A percentile compares a stretch with the other conserved stretches of the same genome.
Evolutionary conservation across 768 basidiomycete species (phyloP).

Genomic region (Kwoniella europaea): DNA sequence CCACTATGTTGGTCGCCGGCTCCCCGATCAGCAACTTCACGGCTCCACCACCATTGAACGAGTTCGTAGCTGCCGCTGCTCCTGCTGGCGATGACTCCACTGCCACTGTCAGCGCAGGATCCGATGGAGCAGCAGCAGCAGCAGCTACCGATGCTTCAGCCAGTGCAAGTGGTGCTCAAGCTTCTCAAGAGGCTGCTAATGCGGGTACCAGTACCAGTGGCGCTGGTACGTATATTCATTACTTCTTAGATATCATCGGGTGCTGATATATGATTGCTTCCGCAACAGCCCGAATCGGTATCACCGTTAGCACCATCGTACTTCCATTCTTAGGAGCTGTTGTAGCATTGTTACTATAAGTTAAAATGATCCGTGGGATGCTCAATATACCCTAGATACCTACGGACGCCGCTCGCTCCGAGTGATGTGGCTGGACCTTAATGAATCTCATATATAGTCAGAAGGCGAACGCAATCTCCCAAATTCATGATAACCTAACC

Average conservation of each 20-base stretch:
- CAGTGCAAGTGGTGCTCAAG: constrained; percentile 13
- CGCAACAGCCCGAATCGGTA: not conserved
- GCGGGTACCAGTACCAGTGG: constrained; percentile 21
- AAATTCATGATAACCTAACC: too few relatives aligned
- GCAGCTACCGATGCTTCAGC: constrained; percentile 4
- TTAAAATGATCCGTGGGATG: too few relatives aligned
- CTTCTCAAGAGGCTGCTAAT: constrained; percentile 20
- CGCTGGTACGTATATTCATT: constrained; percentile 20
- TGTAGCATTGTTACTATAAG: too few relatives aligned
- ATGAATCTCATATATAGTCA: too few relatives aligned
- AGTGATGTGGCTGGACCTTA: too few relatives aligned
- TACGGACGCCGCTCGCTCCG: too few relatives aligned
- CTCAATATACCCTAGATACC: too few relatives aligned
- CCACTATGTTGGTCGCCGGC: constrained; percentile 30
- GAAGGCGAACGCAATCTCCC: too few relatives aligned
- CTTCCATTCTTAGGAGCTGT: too few relatives aligned
- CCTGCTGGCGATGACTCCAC: constrained; percentile 20
- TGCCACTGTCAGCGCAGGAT: constrained; percentile 6
- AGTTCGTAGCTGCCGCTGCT: constrained; percentile 33
- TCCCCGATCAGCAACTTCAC: constrained; percentile 15
- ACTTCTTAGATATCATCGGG: not conserved
- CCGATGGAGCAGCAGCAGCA: not conserved
- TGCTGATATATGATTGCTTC: not conserved
- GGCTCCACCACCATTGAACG: constrained; percentile 36
- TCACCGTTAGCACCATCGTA: not conserved